phyloP scores from a whole-genome alignment of 805 yeast genomes.

The Komagataella ulmi region DNA sequence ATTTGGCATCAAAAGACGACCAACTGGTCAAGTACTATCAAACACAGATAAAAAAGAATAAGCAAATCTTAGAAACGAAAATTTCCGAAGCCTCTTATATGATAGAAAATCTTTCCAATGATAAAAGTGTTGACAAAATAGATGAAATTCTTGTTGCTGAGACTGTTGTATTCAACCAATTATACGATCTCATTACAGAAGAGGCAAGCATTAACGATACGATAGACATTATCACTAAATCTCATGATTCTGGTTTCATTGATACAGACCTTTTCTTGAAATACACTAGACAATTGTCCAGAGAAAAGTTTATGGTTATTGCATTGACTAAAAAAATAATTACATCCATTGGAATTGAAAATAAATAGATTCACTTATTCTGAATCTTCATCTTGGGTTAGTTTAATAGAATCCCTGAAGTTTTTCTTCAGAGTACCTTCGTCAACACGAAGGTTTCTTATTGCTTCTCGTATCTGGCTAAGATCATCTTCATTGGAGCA shows the following conservation, averaged over 20 bases:
- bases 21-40: constrained; percentile 7
- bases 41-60: constrained; percentile 11
- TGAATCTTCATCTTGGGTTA: not conserved
- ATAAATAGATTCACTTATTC: not conserved
- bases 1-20: constrained; percentile 7
- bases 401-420: not conserved
- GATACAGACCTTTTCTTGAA: constrained; percentile 27
- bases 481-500: not conserved
- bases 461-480: not conserved
- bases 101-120: constrained; percentile 9
- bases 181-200: constrained; percentile 49
- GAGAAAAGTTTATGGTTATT: constrained; percentile 48
- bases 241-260: constrained; percentile 35
- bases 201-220: constrained; percentile 67
- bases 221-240: constrained; percentile 38
- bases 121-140: constrained; percentile 18
- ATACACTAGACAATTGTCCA: constrained; percentile 35
- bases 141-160: constrained; percentile 36
- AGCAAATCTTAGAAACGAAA: constrained; percentile 8
- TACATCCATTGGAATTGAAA: not conserved
- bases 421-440: not conserved
- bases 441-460: not conserved
- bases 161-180: constrained; percentile 41
- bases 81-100: not conserved
- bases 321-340: constrained; percentile 25